Conservation (phyloP, 176 grass and related monocot species). For the Avena atlantica region DNA sequence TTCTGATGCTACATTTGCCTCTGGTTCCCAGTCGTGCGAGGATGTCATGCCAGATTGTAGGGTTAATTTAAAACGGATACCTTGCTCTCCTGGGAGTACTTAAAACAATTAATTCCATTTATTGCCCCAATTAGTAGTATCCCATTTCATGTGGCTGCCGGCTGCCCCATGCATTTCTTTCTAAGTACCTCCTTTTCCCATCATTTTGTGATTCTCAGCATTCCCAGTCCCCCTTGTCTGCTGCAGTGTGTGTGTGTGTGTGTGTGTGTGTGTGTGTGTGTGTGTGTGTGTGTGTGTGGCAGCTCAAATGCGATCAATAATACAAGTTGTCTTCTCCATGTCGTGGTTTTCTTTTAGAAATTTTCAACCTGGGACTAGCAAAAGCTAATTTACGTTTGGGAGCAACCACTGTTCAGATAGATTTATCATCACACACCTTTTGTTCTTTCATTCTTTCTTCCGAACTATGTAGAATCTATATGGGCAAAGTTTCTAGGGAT, state of each 20-base stretch:
- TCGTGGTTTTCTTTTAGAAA: background rate
- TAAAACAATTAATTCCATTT: constrained; percentile 46
- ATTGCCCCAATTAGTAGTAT: constrained; percentile 23
- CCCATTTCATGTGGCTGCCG: constrained; percentile 9
- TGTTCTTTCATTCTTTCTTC: too few relatives aligned
- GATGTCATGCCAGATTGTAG: constrained; percentile 36
- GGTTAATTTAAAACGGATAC: constrained; percentile 50
- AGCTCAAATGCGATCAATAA: constrained; percentile 20
- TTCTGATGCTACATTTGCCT: constrained; percentile 33
- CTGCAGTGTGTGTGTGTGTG: background rate
- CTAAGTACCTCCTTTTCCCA: too few relatives aligned
- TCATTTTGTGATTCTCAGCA: background rate
- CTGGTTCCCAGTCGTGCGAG: constrained; percentile 43
- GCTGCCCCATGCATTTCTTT: background rate
- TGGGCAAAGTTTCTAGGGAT: too few relatives aligned
- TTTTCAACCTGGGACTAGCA: background rate
- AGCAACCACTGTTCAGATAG: background rate
- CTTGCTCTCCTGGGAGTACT: constrained; percentile 52
- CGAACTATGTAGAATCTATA: too few relatives aligned
- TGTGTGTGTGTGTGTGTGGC: background rate
- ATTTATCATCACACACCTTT: too few relatives aligned
- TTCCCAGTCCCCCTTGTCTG: constrained; percentile 15
- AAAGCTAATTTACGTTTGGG: too few relatives aligned
- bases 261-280: background rate
- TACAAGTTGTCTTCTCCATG: background rate